Evolutionary conservation across 164 flowering plant genomes (phyloP), one percentile per base, ranked within the genome.

Genomic region (Vitis rupestris): DNA sequence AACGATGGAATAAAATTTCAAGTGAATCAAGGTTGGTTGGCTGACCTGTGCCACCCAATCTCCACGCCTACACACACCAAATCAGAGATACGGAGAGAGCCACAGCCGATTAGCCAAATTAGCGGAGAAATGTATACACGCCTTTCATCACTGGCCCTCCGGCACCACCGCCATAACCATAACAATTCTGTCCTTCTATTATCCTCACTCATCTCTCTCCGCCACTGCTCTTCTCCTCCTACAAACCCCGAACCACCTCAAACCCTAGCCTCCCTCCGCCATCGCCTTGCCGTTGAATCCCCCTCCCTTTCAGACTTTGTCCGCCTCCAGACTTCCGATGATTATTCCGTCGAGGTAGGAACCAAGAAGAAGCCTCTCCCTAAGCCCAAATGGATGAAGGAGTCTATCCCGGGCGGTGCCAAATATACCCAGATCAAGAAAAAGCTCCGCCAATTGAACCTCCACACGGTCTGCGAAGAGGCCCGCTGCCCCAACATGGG

Each of bases 351-450:
- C 15, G 90, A 85, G 70, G 93, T 89, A 8, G 93, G 93, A 1
- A 85, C 90, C 31, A 86, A 78, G 86, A 88, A 86, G 81, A 88
- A 88, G 9, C 92, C 90, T 4, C 75, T 86, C 9, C 88, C 92
- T 0, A 88, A 88, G 75, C 92, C 92, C 31, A 88, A 88, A 71
- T 88, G 90, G 93, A 88, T 88, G 93, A 82, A 74, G 79, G 89
- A 87, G 65, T 53, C 89, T 13, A 70, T 89, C 13, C 93, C 90
- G 11, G 91, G 91, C 0, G 93, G 91, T 1, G 79, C 80, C 27
- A 88, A 87, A 75, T 88, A 88, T 65, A 83, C 85, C 2, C 84
- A 80, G 74, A 87, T 88, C 15, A 88, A 88, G 82, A 87, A 76
- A 66, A 89, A 87, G 77, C 77, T 87, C 60, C 67, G 90, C 78